Evolutionary conservation across 106 monocot genomes (phyloP).

Genomic region (Allium sativum): DNA sequence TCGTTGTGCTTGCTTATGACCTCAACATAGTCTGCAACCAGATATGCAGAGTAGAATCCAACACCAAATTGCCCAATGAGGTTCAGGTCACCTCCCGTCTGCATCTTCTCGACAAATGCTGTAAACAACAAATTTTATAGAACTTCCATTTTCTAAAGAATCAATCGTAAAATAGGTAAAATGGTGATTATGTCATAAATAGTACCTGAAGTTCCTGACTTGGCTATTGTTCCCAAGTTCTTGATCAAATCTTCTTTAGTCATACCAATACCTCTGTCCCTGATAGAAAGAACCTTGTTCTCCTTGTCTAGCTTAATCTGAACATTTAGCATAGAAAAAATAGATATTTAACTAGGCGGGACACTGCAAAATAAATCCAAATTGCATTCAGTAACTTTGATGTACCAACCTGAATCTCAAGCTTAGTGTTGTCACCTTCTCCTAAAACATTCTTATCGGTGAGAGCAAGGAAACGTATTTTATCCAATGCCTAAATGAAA

Average conservation of each 20-base stretch:
- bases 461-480: slow-evolving; percentile 89
- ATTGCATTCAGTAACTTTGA: not conserved
- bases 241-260: slow-evolving; percentile 97
- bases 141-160: not conserved
- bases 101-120: slow-evolving; percentile 99
- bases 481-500: slow-evolving; percentile 78
- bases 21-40: slow-evolving; percentile 97
- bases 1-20: slow-evolving; percentile 99
- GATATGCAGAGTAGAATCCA: slow-evolving; percentile 96
- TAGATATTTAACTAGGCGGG: not conserved
- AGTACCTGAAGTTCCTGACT: slow-evolving; percentile 95
- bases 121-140: slow-evolving; percentile 5
- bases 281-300: slow-evolving; percentile 74
- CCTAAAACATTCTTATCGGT: slow-evolving; percentile 91
- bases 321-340: slow-evolving; percentile 3
- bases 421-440: slow-evolving; percentile 87
- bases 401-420: slow-evolving; percentile 66
- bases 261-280: slow-evolving; percentile 97
- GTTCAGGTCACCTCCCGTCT: slow-evolving; percentile 87
- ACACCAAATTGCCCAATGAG: slow-evolving; percentile 99
- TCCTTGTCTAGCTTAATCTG: slow-evolving; percentile 97
- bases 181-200: not conserved
- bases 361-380: slow-evolving; percentile 1
- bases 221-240: slow-evolving; percentile 96
- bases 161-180: not conserved